Percentiles rank a stretch among this genome's conserved stretches.
These are phyloP conservation scores for Lophiotrema nucula DNA, from an alignment of 495 filamentous ascomycete species.

Conservation along the genomic window DNA sequence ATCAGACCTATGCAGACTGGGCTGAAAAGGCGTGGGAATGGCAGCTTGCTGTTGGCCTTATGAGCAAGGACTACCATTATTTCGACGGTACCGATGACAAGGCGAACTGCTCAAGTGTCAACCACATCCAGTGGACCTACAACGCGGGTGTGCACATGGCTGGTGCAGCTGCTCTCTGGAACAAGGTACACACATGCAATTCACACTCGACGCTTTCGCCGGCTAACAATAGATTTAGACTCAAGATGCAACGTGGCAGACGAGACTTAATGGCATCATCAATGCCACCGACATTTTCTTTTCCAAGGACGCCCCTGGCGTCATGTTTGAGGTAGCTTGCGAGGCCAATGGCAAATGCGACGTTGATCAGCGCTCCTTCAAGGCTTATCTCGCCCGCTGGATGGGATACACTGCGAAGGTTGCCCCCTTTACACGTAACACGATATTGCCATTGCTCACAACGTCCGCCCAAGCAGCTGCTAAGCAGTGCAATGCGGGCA, in stretches of 20 bases:
- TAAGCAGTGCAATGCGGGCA: slow-evolving; percentile 55
- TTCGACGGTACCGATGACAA: slow-evolving; percentile 65
- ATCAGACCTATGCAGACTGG: slow-evolving; percentile 74
- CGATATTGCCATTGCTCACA: slow-evolving; percentile 57
- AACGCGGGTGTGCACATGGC: slow-evolving; percentile 71
- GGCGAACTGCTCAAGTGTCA: slow-evolving; percentile 58
- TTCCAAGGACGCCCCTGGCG: slow-evolving; percentile 49
- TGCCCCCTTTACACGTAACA: slow-evolving; percentile 59
- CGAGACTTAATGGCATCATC: slow-evolving; percentile 56
- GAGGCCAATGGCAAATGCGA: slow-evolving; percentile 65
- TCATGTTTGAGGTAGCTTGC: slow-evolving; percentile 70
- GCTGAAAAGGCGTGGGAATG: slow-evolving; percentile 71
- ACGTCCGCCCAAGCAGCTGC: slow-evolving; percentile 61
- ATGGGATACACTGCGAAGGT: slow-evolving; percentile 64
- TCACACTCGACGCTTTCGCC: not conserved
- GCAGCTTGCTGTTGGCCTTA: slow-evolving; percentile 58
- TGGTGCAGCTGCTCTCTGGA: slow-evolving; percentile 77
- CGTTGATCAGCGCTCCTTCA: slow-evolving; percentile 70
- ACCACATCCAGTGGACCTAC: slow-evolving; percentile 71
- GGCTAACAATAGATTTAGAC: slow-evolving; percentile 37
- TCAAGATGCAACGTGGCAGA: slow-evolving; percentile 54
- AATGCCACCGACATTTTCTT: slow-evolving; percentile 57
- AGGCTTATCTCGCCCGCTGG: slow-evolving; percentile 72
- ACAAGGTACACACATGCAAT: slow-evolving; percentile 49
- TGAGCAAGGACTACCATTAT: slow-evolving; percentile 53